Evolutionary conservation across 495 filamentous ascomycete genomes (phyloP), one percentile per base, ranked within the genome.

Genomic region (Penicillium coprophilum): DNA sequence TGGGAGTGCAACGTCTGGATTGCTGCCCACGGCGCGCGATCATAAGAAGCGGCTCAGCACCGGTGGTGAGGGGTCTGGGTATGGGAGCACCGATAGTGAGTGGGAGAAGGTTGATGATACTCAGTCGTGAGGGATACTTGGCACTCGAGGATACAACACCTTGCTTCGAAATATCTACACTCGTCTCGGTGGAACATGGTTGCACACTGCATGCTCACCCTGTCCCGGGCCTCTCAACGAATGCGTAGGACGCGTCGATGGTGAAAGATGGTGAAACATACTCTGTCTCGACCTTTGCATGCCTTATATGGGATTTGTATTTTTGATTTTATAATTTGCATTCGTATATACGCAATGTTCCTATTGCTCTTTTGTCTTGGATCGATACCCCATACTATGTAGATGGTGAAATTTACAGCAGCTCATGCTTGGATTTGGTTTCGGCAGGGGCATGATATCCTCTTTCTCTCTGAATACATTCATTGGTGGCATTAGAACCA

Each of bases 41-140:
- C 31, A 73, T 45, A 71, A 73, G 51, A 80, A 79, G 67, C 69
- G 78, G 21, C 62, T 59, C 36, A 77, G 71, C 52, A 53, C 70
- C 15, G 69, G 77, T 20, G 74, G 68, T 17, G 79, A 80, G 50
- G 77, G 67, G 46, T 81, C 78, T 20, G 79, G 77, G 12, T 78
- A 82, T 61, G 63, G 70, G 30, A 81, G 79, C 60, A 82, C 79
- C 2, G 80, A 82, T 66, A 81, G 79, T 45, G 80, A 82, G 55
- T 82, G 80, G 80, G 80, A 81, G 66, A 82, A 78, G 59, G 71
- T 82, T 32, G 79, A 81, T 41, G 74, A 74, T 34, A 68, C 59
- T 15, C 45, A 55, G 50, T 54, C 45, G 19, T 47, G 28, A 47
- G 28, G 15, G 27, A 47, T 31, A 47, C n/a, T n/a, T 20, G n/a